Conservation (phyloP, 2,329 filamentous ascomycete species). For the Calonectria fujianensis region DNA sequence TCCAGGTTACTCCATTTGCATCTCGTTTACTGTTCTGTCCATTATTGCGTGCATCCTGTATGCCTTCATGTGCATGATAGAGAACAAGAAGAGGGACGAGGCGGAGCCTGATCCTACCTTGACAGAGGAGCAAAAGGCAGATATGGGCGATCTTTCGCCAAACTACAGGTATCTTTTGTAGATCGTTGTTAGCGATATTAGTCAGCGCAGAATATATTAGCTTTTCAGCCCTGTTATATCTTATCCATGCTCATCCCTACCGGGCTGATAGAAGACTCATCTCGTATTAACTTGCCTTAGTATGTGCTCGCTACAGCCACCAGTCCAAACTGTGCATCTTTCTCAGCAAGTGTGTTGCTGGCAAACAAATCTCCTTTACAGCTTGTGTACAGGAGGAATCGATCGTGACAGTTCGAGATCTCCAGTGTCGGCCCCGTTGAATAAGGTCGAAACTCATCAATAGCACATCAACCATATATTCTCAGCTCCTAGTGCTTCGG, state of each 20-base stretch:
- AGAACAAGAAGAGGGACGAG: conserved; percentile 77
- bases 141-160: conserved; percentile 75
- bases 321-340: background rate
- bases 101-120: conserved; percentile 64
- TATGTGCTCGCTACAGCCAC: background rate
- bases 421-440: background rate
- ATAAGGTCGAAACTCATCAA: background rate
- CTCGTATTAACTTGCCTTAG: background rate
- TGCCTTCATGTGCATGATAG: conserved; percentile 71
- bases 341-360: background rate
- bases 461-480: background rate
- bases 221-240: background rate
- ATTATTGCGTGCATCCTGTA: conserved; percentile 78
- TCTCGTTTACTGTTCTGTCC: conserved; percentile 83
- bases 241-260: too few relatives aligned
- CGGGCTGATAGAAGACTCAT: background rate
- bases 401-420: background rate
- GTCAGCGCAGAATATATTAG: conserved; percentile 11
- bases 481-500: background rate
- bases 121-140: conserved; percentile 77
- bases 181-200: conserved; percentile 7
- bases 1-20: conserved; percentile 85
- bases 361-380: background rate
- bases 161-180: conserved; percentile 77
- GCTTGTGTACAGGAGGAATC: background rate